Conservation (phyloP, 306 rosid genomes). For the Castanopsis chinensis region DNA sequence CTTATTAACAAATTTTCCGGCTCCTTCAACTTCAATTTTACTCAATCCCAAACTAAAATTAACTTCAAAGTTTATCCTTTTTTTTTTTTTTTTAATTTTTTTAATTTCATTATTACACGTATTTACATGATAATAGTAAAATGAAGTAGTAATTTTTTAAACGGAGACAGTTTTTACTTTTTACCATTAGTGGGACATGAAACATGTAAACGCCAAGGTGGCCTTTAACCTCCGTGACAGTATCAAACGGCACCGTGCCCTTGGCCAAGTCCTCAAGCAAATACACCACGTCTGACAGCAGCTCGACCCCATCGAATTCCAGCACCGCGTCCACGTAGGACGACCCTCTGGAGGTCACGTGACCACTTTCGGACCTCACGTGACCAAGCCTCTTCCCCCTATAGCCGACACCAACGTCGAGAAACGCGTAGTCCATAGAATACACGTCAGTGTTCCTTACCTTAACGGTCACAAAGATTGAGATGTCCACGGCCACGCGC, state of each 20-base stretch:
- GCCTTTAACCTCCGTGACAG: constrained; percentile 47
- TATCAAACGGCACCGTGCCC: constrained; percentile 61
- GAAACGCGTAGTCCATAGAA: constrained; percentile 44
- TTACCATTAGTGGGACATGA: constrained; percentile 59
- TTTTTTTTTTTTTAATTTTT: too few relatives aligned
- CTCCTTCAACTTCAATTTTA: neutral
- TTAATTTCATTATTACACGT: too few relatives aligned
- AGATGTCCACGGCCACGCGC: constrained; percentile 53
- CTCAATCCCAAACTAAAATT: too few relatives aligned
- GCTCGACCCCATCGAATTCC: constrained; percentile 50
- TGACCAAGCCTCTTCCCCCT: constrained; percentile 68
- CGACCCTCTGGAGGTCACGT: constrained; percentile 61
- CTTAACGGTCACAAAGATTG: constrained; percentile 44
- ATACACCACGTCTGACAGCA: constrained; percentile 58
- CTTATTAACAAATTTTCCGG: neutral
- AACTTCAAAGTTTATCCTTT: too few relatives aligned
- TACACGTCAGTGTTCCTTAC: constrained; percentile 59
- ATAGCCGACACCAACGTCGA: constrained; percentile 65
- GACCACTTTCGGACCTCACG: constrained; percentile 48
- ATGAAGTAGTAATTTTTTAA: too few relatives aligned
- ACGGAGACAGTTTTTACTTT: constrained; percentile 19
- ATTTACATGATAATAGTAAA: too few relatives aligned
- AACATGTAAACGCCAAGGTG: constrained; percentile 48
- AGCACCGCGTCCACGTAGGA: constrained; percentile 69
- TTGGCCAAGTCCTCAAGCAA: constrained; percentile 64